Base-by-base conservation (phyloP, 352 stramenopile genomes). In the Globisporangium carolinianum region DNA sequence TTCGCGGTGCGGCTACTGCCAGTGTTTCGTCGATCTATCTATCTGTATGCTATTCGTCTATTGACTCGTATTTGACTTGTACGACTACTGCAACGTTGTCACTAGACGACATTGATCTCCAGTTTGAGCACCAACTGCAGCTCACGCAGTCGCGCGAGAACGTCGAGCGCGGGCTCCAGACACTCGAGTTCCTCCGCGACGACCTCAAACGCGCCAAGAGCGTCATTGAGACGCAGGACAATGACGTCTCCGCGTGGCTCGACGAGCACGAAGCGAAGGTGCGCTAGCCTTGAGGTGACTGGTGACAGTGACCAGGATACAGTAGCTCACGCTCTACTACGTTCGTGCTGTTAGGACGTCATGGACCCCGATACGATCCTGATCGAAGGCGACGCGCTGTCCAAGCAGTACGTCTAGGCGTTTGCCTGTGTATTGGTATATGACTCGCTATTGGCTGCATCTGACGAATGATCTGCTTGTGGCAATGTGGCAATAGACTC, bases 91-190 rank as follows among this genome's bases (percentile, higher is more conserved):
- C 3, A 53, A 6, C 15, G 24, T 32, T 45, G 14, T 4, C 14
- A 6, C 5, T 18, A 70, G 80, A 91, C 54, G 81, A 91, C 45
- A 91, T 92, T 42, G 86, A 95, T 65, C 38, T 89, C 45, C 83
- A 95, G 65, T 93, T 92, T 60, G 86, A 95, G 57, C 82, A 92
- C 60, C 83, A 92, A 56, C 69, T 92, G 1, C 79, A 92, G 58
- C 66, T 95, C 14, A 86, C 82, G 2, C 80, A 95, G 56, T 92
- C 83, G 17, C 67, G 71, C 56, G 80, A 93, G 47, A 86, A 83
- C 35, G 75, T 95, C 24, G 76, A 90, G 48, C 71, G 79, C 47
- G 86, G 86, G 5, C 61, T 94, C 36, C 79, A 90, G 49, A 90
- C 81, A 54, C 71, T 95, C 6, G 68, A 85, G 42, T 79, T 86